Evolutionary conservation across 176 grass and related monocot species (phyloP).

Genomic region (Oropetium thomaeum): DNA sequence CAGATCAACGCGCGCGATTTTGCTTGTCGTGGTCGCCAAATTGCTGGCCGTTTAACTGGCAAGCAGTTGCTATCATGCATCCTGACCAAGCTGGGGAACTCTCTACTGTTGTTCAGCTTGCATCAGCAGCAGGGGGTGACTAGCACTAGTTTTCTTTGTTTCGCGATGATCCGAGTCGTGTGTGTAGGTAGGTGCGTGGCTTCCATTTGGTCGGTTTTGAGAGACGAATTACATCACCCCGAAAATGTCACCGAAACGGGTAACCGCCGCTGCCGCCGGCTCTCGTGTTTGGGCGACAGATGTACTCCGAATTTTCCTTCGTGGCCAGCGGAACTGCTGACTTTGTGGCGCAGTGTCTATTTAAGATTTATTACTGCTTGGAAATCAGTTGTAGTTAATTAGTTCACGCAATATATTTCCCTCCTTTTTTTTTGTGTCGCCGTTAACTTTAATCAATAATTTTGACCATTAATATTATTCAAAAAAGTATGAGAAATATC

Average conservation of each 20-base stretch:
- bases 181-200: conserved; percentile 6
- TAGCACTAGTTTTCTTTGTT: background rate
- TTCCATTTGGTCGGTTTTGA: conserved; percentile 38
- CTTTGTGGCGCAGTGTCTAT: background rate
- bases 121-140: background rate
- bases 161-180: background rate
- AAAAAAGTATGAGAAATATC: too few relatives aligned
- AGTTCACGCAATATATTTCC: too few relatives aligned
- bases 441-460: too few relatives aligned
- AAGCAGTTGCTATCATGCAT: background rate
- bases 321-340: background rate
- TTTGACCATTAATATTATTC: too few relatives aligned
- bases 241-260: background rate
- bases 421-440: too few relatives aligned
- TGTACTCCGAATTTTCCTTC: background rate
- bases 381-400: too few relatives aligned
- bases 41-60: conserved; percentile 11
- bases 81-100: background rate
- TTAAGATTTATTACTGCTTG: background rate
- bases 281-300: background rate
- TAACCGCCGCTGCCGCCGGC: conserved; percentile 15
- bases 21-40: conserved; percentile 21
- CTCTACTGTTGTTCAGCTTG: background rate
- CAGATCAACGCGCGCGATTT: background rate
- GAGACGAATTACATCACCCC: conserved; percentile 1